Base-by-base conservation (phyloP, 2,329 filamentous ascomycete genomes). In the Colletotrichum navitas region DNA sequence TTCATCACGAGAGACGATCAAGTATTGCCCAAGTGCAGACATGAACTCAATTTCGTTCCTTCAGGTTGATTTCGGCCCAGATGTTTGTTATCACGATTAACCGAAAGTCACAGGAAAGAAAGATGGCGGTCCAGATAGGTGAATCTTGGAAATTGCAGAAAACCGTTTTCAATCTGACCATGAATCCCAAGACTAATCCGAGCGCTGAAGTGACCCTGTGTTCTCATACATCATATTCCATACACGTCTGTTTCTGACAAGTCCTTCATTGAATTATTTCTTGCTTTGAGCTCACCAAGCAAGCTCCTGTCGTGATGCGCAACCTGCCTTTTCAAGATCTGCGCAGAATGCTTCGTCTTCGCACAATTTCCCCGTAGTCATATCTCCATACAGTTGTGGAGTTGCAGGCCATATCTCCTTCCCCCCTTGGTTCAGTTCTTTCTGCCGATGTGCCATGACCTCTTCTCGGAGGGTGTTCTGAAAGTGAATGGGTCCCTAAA, bases 401-500 rank as follows among this genome's bases (percentile, higher is more conserved):
- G 68, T 70, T 1, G 77, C 77, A 3, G 80, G 80, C 80, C 80
- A 81, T 39, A 81, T 80, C 52, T 79, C 74, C 7, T 66, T 63
- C 1, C 74, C 77, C 26, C 66, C 74, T 3, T 71, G 67, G 45
- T 78, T 76, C 61, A 78, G 75, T 4, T 74, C 62, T 10, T 65
- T 68, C 11, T 74, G 65, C 12, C 78, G 73, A 63, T 81, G 79
- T 12, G 68, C 73, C 62, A 76, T 79, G 34, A 81, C 76, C 5
- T 76, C 70, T 6, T 75, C 68, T 4, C 77, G 74, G 12, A 77
- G 76, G 2, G 74, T 68, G 18, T 76, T 75, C 63, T 81, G 79
- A 58, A 81, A 86, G 77, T 84, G 86, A 1, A 88, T 78, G 0
- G 86, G 85, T 0, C 86, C 86, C 77, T 71, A 3, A 1, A 29